A percentile compares a stretch with the other conserved stretches of the same genome.
Conservation (phyloP, 192 early-diverging fungal species). For the Backusella westeae region DNA sequence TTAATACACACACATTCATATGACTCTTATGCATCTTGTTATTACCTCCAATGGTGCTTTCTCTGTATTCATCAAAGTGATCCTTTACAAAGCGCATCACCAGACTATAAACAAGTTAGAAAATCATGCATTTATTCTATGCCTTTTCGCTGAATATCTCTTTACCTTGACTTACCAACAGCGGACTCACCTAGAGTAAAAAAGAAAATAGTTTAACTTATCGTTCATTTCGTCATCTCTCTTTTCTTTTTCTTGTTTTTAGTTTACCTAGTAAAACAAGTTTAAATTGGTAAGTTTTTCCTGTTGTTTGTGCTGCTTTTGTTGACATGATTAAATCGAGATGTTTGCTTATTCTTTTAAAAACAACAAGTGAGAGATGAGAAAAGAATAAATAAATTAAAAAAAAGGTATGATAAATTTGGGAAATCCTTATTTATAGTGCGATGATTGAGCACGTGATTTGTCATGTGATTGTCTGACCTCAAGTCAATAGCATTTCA, state of each 20-base stretch:
- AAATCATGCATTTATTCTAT: neutral
- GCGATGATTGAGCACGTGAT: neutral
- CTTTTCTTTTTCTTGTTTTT: neutral
- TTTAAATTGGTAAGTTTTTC: slow-evolving; percentile 85
- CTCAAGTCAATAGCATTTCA: too few relatives aligned
- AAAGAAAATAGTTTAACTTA: neutral
- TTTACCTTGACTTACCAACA: slow-evolving; percentile 66
- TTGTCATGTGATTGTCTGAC: neutral
- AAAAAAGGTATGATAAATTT: neutral
- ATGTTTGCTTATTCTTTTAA: neutral
- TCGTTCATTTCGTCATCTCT: slow-evolving; percentile 6
- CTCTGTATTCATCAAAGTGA: slow-evolving; percentile 89
- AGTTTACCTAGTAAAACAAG: slow-evolving; percentile 85
- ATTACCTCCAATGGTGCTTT: slow-evolving; percentile 84
- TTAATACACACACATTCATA: neutral
- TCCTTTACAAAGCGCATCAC: slow-evolving; percentile 88
- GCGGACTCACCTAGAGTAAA: slow-evolving; percentile 52
- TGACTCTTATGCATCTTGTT: neutral
- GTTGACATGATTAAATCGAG: neutral
- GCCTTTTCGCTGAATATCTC: neutral
- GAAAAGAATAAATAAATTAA: neutral
- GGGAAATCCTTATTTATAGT: neutral
- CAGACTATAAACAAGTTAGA: slow-evolving; percentile 40
- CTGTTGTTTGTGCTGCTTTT: slow-evolving; percentile 17
- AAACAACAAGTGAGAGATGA: neutral